Conservation (phyloP, 768 basidiomycete genomes). For the Lentinula guzmanii region DNA sequence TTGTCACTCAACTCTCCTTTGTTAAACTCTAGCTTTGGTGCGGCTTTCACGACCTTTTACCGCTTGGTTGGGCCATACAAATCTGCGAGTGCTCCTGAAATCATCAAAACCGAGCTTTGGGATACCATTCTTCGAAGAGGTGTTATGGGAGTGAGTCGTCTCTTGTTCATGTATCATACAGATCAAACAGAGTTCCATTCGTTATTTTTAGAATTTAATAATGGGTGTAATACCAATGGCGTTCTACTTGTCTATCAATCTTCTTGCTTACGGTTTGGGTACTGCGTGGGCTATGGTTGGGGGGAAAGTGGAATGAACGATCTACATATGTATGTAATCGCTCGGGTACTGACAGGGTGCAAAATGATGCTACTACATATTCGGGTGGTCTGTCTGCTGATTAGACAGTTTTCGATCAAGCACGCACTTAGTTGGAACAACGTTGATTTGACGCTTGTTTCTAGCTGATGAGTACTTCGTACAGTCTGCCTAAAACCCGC, state of each 20-base stretch:
- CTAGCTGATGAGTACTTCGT: too few species aligned
- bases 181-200: neutral
- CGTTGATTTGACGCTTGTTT: neutral
- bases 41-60: constrained; percentile 55
- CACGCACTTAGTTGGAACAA: neutral
- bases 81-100: constrained; percentile 29
- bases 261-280: constrained; percentile 14
- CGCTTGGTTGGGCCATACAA: constrained; percentile 49
- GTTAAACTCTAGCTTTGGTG: constrained; percentile 38
- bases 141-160: neutral
- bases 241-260: constrained; percentile 31
- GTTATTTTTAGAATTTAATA: constrained; percentile 42
- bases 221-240: constrained; percentile 55
- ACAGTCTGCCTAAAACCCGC: too few species aligned
- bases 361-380: too few species aligned
- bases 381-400: too few species aligned
- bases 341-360: neutral
- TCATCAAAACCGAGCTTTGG: constrained; percentile 53
- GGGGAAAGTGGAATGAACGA: neutral
- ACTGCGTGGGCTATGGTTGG: constrained; percentile 8
- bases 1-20: neutral
- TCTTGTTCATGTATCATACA: too few species aligned
- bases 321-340: neutral
- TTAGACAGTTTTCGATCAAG: too few species aligned
- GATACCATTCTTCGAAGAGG: constrained; percentile 54